Percentiles rank a stretch among this genome's conserved stretches.
Evolutionary conservation across 2,329 filamentous ascomycete genomes (phyloP).

Genomic region (Fusarium sp.): DNA sequence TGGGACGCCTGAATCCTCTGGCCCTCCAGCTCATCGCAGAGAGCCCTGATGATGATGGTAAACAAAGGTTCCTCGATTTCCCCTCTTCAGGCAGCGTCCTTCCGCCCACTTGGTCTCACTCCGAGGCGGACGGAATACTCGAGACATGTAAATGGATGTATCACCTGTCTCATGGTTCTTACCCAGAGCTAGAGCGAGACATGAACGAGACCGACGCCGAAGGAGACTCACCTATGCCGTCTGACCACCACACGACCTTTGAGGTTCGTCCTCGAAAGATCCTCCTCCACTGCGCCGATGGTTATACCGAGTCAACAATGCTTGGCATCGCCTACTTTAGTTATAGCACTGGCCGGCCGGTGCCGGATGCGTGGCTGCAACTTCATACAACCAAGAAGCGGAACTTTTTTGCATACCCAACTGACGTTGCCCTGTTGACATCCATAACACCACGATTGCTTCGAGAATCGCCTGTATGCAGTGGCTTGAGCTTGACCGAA

Average conservation of each 20-base stretch:
- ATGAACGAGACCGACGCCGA: constrained; percentile 49
- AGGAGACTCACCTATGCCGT: constrained; percentile 47
- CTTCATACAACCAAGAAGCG: constrained; percentile 85
- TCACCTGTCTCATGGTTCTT: constrained; percentile 80
- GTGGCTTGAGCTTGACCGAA: constrained; percentile 66
- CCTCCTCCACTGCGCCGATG: constrained; percentile 93
- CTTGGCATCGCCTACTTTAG: constrained; percentile 93
- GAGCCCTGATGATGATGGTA: constrained; percentile 61
- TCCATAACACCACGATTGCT: constrained; percentile 84
- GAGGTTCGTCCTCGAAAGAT: constrained; percentile 73
- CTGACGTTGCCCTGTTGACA: constrained; percentile 87
- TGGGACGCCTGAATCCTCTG: constrained; percentile 82
- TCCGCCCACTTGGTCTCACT: constrained; percentile 85
- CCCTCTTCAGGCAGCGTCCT: constrained; percentile 95
- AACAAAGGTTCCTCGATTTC: constrained; percentile 73
- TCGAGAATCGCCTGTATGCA: constrained; percentile 74
- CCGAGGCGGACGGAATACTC: constrained; percentile 87
- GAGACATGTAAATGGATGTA: constrained; percentile 94
- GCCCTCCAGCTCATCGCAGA: constrained; percentile 76
- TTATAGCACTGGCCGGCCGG: constrained; percentile 86
- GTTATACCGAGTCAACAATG: constrained; percentile 95
- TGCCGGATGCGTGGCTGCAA: constrained; percentile 89
- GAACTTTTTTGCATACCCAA: constrained; percentile 97
- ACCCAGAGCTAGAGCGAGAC: constrained; percentile 55
- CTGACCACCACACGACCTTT: constrained; percentile 32